phyloP scores from a whole-genome alignment of 176 grass and related monocot species.

The Oryza officinalis region DNA sequence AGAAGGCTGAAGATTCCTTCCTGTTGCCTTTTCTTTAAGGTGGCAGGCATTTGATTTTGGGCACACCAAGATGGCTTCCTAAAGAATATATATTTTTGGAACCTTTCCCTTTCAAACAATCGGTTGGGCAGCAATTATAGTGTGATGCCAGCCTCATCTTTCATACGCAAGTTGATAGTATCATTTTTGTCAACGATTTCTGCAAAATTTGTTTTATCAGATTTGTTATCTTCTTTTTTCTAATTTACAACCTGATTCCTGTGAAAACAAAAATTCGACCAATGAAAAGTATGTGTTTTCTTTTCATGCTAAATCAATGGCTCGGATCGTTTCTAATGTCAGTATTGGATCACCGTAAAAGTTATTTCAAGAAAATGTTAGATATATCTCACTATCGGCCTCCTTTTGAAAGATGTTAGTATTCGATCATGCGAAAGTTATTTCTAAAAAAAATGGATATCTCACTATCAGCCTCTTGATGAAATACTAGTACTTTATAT shows the following conservation, averaged over 20 bases:
- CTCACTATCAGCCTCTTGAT: not conserved
- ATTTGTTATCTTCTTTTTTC: not conserved
- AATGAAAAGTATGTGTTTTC: not conserved
- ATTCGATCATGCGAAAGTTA: not conserved
- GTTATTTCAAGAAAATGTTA: not conserved
- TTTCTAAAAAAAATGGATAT: not conserved
- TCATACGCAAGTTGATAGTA: not conserved
- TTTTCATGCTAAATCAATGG: not conserved
- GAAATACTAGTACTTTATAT: not conserved
- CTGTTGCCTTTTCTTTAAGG: slow-evolving; percentile 3
- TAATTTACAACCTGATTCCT: not conserved
- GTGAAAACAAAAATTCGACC: not conserved
- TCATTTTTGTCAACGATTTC: not conserved
- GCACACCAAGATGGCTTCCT: slow-evolving; percentile 35
- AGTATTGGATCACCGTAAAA: not conserved
- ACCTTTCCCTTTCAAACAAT: slow-evolving; percentile 18
- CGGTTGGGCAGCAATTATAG: slow-evolving; percentile 42
- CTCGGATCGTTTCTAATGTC: not conserved
- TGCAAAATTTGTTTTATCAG: not conserved
- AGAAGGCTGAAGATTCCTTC: slow-evolving; percentile 23
- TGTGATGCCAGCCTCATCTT: slow-evolving; percentile 24
- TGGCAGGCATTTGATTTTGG: not conserved
- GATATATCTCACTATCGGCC: slow-evolving; percentile 6
- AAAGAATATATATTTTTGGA: slow-evolving; percentile 24
- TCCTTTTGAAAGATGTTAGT: not conserved